Percentiles rank a stretch among this genome's conserved stretches.
Conservation (phyloP, 2,329 filamentous ascomycete species). For the Fusarium aywerte region DNA sequence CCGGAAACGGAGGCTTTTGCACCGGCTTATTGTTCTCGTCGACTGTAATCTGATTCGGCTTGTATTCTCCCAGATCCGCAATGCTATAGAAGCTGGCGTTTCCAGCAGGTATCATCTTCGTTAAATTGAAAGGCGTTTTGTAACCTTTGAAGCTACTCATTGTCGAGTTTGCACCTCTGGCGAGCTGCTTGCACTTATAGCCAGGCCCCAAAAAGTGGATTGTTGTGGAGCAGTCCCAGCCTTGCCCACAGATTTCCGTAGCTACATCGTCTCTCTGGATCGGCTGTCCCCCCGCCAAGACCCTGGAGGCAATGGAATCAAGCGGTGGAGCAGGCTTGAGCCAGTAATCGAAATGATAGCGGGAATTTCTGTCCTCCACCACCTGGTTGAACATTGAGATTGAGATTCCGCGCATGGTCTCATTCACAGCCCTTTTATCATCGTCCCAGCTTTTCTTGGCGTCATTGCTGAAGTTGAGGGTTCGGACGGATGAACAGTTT, state of each 20-base stretch:
- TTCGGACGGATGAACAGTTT: constrained; percentile 26
- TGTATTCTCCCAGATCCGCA: constrained; percentile 29
- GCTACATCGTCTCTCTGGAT: constrained; percentile 29
- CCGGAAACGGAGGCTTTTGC: constrained; percentile 13
- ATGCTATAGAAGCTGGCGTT: constrained; percentile 24
- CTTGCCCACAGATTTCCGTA: constrained; percentile 27
- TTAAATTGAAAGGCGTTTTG: constrained; percentile 30
- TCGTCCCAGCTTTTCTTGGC: constrained; percentile 15
- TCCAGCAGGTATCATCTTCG: constrained; percentile 16
- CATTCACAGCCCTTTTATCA: constrained; percentile 2
- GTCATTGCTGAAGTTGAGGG: constrained; percentile 38
- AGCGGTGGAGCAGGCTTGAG: constrained; percentile 16
- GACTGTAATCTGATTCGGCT: constrained; percentile 5
- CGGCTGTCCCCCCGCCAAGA: constrained; percentile 26
- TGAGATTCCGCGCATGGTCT: constrained; percentile 26
- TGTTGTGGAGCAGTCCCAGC: constrained; percentile 38
- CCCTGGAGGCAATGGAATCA: constrained; percentile 21
- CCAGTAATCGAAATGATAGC: constrained; percentile 34
- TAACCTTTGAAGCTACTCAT: constrained; percentile 10
- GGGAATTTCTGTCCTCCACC: neutral
- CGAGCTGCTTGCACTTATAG: constrained; percentile 36
- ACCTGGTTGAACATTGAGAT: constrained; percentile 31
- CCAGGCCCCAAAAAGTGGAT: constrained; percentile 35
- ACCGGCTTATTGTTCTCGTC: constrained; percentile 12
- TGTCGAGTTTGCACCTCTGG: neutral